Conservation (phyloP, 2,329 filamentous ascomycete species). For the Orbilia javanica region DNA sequence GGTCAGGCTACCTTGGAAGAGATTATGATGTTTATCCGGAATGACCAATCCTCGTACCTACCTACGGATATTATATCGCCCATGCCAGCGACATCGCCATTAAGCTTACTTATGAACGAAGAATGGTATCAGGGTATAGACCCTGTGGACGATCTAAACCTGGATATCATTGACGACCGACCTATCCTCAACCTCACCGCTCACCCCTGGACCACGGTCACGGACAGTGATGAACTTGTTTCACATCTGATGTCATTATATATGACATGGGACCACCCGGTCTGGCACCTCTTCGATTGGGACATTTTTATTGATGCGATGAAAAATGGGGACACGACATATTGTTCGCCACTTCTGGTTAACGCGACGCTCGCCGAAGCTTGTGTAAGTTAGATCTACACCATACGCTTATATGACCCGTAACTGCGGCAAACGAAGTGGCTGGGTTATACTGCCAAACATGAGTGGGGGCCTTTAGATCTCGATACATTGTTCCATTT, state of each 20-base stretch:
- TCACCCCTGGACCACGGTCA: slow-evolving; percentile 47
- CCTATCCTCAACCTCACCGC: slow-evolving; percentile 38
- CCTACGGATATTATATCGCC: slow-evolving; percentile 48
- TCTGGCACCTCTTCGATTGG: slow-evolving; percentile 54
- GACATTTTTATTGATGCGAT: slow-evolving; percentile 55
- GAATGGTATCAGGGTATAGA: slow-evolving; percentile 15
- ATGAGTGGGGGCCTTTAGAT: background rate
- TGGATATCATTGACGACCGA: slow-evolving; percentile 29
- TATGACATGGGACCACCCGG: slow-evolving; percentile 54
- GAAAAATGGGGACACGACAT: slow-evolving; percentile 42
- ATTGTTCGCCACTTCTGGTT: slow-evolving; percentile 53
- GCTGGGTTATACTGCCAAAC: background rate
- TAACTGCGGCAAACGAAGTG: background rate
- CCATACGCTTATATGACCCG: slow-evolving; percentile 20
- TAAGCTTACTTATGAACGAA: slow-evolving; percentile 52
- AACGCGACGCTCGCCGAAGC: slow-evolving; percentile 56
- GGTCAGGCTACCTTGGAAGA: slow-evolving; percentile 45
- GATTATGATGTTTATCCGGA: slow-evolving; percentile 48
- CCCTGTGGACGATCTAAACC: slow-evolving; percentile 8
- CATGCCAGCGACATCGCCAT: slow-evolving; percentile 24
- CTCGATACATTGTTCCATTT: too few species aligned
- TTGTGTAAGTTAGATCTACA: slow-evolving; percentile 55
- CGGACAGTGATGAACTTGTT: slow-evolving; percentile 44
- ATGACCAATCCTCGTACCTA: slow-evolving; percentile 28
- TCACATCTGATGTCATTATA: slow-evolving; percentile 53